Evolutionary conservation across 495 filamentous ascomycete genomes (phyloP).

Genomic region (Trichocladium antarcticum): DNA sequence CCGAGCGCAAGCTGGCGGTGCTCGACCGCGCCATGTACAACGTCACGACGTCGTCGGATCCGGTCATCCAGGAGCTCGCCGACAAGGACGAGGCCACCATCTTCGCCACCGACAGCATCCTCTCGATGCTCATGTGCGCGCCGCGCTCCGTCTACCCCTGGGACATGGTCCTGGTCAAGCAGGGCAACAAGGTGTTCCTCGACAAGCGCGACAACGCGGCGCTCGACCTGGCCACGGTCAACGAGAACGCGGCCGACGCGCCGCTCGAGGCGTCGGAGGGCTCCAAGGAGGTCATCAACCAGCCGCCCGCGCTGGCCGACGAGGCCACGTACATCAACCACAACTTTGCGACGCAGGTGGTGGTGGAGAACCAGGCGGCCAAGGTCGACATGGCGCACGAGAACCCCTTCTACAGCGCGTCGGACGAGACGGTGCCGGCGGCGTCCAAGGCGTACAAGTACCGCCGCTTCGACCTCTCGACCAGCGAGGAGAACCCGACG

Average conservation of each 20-base stretch:
- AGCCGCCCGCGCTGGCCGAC: slow-evolving; percentile 76
- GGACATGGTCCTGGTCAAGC: slow-evolving; percentile 86
- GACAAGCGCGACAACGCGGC: slow-evolving; percentile 92
- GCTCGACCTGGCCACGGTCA: slow-evolving; percentile 95
- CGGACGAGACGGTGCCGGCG: slow-evolving; percentile 82
- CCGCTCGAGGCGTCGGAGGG: slow-evolving; percentile 82
- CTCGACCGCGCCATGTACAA: slow-evolving; percentile 95
- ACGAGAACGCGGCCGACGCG: slow-evolving; percentile 97
- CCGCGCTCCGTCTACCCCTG: slow-evolving; percentile 92
- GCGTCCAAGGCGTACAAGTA: slow-evolving; percentile 98
- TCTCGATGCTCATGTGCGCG: slow-evolving; percentile 98
- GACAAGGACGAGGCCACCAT: slow-evolving; percentile 96
- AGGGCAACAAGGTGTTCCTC: slow-evolving; percentile 92
- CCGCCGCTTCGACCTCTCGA: slow-evolving; percentile 85
- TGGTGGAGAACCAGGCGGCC: slow-evolving; percentile 55
- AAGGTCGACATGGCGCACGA: slow-evolving; percentile 76
- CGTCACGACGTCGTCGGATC: slow-evolving; percentile 89
- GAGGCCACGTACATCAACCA: slow-evolving; percentile 99
- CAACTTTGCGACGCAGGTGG: slow-evolving; percentile 92
- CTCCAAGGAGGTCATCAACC: slow-evolving; percentile 91
- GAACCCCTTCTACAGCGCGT: slow-evolving; percentile 95
- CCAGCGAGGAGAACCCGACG: slow-evolving; percentile 84
- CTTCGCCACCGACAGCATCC: slow-evolving; percentile 90
- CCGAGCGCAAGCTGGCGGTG: slow-evolving; percentile 73
- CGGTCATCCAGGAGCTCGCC: slow-evolving; percentile 90